Evolutionary conservation across 2,329 filamentous ascomycete genomes (phyloP), one percentile per base, ranked within the genome.

Genomic region (Monilinia aucupariae): DNA sequence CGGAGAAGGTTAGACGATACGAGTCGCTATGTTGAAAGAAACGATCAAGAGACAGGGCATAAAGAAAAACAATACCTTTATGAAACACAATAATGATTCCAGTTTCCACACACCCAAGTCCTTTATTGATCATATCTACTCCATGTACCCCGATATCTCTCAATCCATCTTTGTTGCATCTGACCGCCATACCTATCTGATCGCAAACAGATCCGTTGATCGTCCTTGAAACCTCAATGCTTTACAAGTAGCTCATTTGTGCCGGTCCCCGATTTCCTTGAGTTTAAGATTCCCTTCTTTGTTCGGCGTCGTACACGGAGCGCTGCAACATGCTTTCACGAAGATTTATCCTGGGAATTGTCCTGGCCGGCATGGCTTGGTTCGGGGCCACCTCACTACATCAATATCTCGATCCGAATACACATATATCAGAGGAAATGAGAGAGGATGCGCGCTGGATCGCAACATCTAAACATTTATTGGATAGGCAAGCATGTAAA

Each of bases 401-500:
- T 51, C 78, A 79, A 60, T 74, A 80, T 50, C 79, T 89, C 65
- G 84, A 88, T 64, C 88, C 88, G 2, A 82, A 82, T n/a, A 84
- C 83, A 25, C 61, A 60, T 22, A 68, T 68, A 60, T 67, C 67
- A 3, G 83, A 84, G 58, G 85, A 87, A 75, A 80, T 82, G 56
- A 77, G 79, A 59, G 84, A 86, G 68, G 87, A 91, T 72, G 77
- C 78, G 64, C 77, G 76, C 68, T 93, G 89, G 89, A 84, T 92
- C 54, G 79, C 83, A 52, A 87, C 83, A 22, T 90, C 88, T 17
- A 85, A 85, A 45, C 87, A 86, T 71, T 92, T 88, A 82, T 74
- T 87, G 64, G 89, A 92, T 74, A 82, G 89, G 39, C 91, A 91
- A 72, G 79, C 85, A 9, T 96, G 92, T 74, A 84, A 85, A 52